phyloP scores from a whole-genome alignment of 2,329 filamentous ascomycete genomes.

The Curvularia eragrostidis region DNA sequence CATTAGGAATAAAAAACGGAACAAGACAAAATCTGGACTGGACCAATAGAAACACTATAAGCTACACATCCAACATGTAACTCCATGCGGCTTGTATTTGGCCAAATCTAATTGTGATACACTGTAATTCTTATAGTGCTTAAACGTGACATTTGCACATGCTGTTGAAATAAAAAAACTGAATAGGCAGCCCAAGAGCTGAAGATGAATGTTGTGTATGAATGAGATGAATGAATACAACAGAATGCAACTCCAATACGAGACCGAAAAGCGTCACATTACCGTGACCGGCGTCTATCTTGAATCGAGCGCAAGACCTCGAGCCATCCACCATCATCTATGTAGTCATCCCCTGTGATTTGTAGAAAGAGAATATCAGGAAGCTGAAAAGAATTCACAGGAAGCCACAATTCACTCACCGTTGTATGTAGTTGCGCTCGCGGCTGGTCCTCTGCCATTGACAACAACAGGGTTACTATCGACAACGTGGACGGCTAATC shows the following conservation, averaged over 20 bases:
- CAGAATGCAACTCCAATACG: constrained; percentile 19
- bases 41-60: constrained; percentile 8
- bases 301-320: constrained; percentile 40
- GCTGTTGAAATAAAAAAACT: not conserved
- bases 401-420: constrained; percentile 45
- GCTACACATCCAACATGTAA: constrained; percentile 8
- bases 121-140: constrained; percentile 4
- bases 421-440: constrained; percentile 33
- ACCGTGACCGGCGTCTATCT: constrained; percentile 30
- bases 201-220: constrained; percentile 3
- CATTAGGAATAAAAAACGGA: not conserved
- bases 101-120: constrained; percentile 11
- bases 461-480: constrained; percentile 48
- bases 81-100: constrained; percentile 6
- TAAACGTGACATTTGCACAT: constrained; percentile 6
- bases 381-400: constrained; percentile 36
- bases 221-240: constrained; percentile 24
- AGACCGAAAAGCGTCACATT: constrained; percentile 17
- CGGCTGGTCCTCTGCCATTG: constrained; percentile 29
- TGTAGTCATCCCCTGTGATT: constrained; percentile 35
- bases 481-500: constrained; percentile 40
- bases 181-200: not conserved
- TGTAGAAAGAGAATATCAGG: constrained; percentile 35
- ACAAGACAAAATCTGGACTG: not conserved
- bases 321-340: constrained; percentile 42